Evolutionary conservation across 805 yeast species (phyloP), one percentile per base, ranked within the genome.

Genomic region (Pichia cabralensis): DNA sequence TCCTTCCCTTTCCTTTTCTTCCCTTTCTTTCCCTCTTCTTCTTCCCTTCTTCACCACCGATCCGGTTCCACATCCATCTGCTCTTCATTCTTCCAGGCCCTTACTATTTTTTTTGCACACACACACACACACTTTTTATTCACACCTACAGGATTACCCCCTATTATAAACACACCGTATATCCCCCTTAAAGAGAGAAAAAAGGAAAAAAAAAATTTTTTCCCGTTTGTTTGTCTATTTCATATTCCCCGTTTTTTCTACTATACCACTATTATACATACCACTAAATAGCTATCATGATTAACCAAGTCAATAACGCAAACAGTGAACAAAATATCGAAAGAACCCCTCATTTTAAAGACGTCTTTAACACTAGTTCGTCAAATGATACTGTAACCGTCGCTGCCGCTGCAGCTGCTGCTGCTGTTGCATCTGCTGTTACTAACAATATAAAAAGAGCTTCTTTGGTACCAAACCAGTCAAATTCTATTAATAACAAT

Each of bases 271-370:
- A 11, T 11, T 11, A n/a, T 13, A 7, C 13, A 11, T 15, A n/a
- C 19, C 27, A 6, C 14, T 9, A 6, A 11, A 8, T 24, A 14
- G 7, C 13, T 24, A 13, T 6, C n/a, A 54, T 46, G 12, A 63
- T 62, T 67, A 60, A 51, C 41, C 66, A 60, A 35, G 33, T 56
- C 22, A 61, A 64, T 38, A 60, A 63, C 40, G 49, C 61, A 15
- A 56, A 58, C 35, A 58, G 61, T 36, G 61, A 61, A 32, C 63
- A 60, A 37, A 61, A 60, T 36, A 19, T 45, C 33, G 37, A 48
- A 34, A 44, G 46, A 38, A 38, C 57, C 38, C 48, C 55, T 6
- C 54, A 49, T 28, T 52, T 43, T 53, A 61, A 52, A 45, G 54
- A 48, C 45, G 66, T 44, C 49, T 60, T 36, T 42, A 58, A 38